phyloP scores from a whole-genome alignment of 1,284 basidiomycete genomes.

The Boletus semigastroideus region DNA sequence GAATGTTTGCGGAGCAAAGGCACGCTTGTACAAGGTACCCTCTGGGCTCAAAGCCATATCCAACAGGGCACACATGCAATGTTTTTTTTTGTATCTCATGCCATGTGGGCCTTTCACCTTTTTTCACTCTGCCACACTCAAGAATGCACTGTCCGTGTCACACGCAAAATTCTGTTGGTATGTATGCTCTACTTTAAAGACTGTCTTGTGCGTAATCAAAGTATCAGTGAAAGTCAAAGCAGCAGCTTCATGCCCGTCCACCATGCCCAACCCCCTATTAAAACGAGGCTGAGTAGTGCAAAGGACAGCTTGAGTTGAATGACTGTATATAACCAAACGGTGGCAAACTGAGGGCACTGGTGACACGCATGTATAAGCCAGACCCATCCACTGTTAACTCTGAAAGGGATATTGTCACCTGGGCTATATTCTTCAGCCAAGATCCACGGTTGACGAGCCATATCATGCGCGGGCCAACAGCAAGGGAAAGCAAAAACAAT shows the following conservation, averaged over 20 bases:
- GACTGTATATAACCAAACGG: conserved; percentile 71
- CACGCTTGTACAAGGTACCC: conserved; percentile 82
- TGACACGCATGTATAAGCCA: conserved; percentile 3
- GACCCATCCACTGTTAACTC: not conserved
- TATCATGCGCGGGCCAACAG: conserved; percentile 61
- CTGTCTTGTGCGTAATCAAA: not conserved
- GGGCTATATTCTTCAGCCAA: conserved; percentile 68
- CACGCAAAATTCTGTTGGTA: conserved; percentile 8
- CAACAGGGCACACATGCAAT: conserved; percentile 47
- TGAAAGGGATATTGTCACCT: conserved; percentile 44
- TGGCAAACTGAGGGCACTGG: conserved; percentile 72
- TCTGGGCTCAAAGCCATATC: conserved; percentile 59
- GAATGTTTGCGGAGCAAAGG: not conserved
- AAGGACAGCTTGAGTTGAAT: conserved; percentile 63
- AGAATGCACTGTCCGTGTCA: conserved; percentile 6
- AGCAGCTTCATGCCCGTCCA: conserved; percentile 54
- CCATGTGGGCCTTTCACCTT: not conserved
- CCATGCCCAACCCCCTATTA: conserved; percentile 57
- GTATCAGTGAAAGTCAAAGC: conserved; percentile 25
- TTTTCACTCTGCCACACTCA: not conserved
- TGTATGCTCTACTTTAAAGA: not conserved
- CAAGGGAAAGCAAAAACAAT: conserved; percentile 58
- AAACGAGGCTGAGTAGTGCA: conserved; percentile 55
- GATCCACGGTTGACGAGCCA: conserved; percentile 66
- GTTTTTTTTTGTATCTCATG: not conserved